Evolutionary conservation across 2,329 filamentous ascomycete genomes (phyloP).

Genomic region (Neopestalotiopsis rosae): DNA sequence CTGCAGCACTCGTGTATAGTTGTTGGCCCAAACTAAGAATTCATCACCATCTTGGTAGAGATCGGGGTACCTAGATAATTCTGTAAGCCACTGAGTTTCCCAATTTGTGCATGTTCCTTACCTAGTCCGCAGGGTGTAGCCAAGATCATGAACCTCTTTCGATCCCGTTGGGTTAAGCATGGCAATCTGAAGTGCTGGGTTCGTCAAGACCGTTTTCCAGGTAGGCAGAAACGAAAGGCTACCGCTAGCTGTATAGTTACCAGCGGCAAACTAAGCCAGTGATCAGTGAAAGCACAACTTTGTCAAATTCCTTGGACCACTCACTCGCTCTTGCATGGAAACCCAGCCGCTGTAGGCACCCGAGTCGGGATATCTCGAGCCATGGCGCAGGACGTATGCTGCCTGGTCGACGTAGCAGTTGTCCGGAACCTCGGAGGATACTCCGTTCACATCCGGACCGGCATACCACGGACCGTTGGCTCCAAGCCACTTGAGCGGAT

Average conservation of each 20-base stretch:
- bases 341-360: constrained; percentile 66
- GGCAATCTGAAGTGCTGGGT: constrained; percentile 60
- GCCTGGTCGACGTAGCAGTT: constrained; percentile 65
- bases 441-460: constrained; percentile 60
- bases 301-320: constrained; percentile 20
- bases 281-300: background rate
- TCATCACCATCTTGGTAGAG: constrained; percentile 54
- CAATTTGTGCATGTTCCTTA: constrained; percentile 18
- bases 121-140: constrained; percentile 55
- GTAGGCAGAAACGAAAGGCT: constrained; percentile 60
- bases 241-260: constrained; percentile 58
- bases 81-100: background rate
- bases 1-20: constrained; percentile 67
- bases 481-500: constrained; percentile 54
- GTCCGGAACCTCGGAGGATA: constrained; percentile 58
- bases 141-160: constrained; percentile 64
- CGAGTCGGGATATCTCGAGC: constrained; percentile 65
- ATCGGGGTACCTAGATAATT: constrained; percentile 45
- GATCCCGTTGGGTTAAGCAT: constrained; percentile 66
- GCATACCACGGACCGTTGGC: constrained; percentile 60
- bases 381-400: constrained; percentile 65
- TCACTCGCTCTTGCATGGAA: constrained; percentile 48
- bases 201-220: constrained; percentile 63
- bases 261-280: constrained; percentile 52
- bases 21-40: constrained; percentile 69